Evolutionary conservation across 306 rosid species (phyloP), one percentile per base, ranked within the genome.

Genomic region (Prunus padus): DNA sequence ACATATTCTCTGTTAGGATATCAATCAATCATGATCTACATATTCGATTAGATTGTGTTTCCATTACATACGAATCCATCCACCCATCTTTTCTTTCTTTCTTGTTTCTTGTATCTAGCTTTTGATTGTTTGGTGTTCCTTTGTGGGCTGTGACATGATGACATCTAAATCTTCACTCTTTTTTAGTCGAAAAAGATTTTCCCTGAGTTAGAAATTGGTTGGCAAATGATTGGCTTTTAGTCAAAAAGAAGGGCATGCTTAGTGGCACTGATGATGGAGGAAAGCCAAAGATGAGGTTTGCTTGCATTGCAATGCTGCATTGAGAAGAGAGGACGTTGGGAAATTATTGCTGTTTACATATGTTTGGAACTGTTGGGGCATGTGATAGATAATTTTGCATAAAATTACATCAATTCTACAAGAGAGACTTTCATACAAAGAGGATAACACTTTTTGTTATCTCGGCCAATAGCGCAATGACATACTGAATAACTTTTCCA

Each of bases 401-500:
- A 11, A 57, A 18, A 57, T 30, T 57, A 57, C 18, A 57, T 55
- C 40, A 5, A 31, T 31, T 31, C 8, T 31, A 31, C 7, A 1
- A 30, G 5, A 30, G 33, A 31, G 37, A 31, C 37, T 31, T 31
- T 5, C 7, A 31, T 31, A 7, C 7, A 5, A 31, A 31, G 37
- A 1, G 5, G 5, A 5, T 31, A 31, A 4, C 37, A 31, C 1
- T 31, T 31, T 31, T 31, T 31, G 7, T 0, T 31, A 31, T 31
- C 7, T 1, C 37, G 7, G 0, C 0, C 1, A 31, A 31, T 5
- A 5, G 1, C 37, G 1, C 8, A 31, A 31, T 31, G 7, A 31
- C 37, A 5, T 0, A 0, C 0, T 31, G 0, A 0, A 5, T 31
- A 4, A 5, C 0, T 31, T 31, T 31, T 31, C 7, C 7, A 31